Evolutionary conservation across 2,329 filamentous ascomycete genomes (phyloP), one percentile per base, ranked within the genome.

Genomic region (Davidsoniella virescens): DNA sequence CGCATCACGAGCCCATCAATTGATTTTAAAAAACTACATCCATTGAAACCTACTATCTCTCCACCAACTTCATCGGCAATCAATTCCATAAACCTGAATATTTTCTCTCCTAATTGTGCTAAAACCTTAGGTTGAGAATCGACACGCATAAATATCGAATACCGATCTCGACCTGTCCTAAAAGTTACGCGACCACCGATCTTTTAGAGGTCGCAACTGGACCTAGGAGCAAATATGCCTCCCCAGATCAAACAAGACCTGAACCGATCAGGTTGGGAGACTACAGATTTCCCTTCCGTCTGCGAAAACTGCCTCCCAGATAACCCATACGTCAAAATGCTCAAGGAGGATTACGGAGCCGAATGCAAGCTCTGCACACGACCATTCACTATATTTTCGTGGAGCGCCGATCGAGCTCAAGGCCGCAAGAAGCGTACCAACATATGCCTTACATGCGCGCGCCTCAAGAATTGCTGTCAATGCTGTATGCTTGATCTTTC

Each of bases 381-480:
- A 54, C 92, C 92, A 0, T 98, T 95, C 61, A 96, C 92, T 23
- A 76, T 96, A 49, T 98, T 98, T 64, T 79, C 82, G 59, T 98
- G 90, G 90, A 90, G 90, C 59, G 81, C 85, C 55, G 88, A 94
- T 63, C 85, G 92, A 52, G 92, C 88, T 2, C 73, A 78, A 55
- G 80, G 87, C 23, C 84, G 88, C 55, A 88, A 90, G 64, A 94
- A 93, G 67, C 82, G 85, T 57, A 96, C 90, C 50, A 94, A 86
- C 59, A 93, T 96, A 60, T 98, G 92, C 65, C 73, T 98, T 20
- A 98, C 92, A 39, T 98, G 92, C 70, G 90, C 92, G 18, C 84
- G 92, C 42, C 74, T 96, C 57, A 98, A 98, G 68, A 98, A 98
- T 70, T 96, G 92, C 70, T 98, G 92, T 62, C 92, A 98, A 70